Base-by-base conservation (phyloP, 2,329 filamentous ascomycete species). In the Hymenoscyphus infarciens region DNA sequence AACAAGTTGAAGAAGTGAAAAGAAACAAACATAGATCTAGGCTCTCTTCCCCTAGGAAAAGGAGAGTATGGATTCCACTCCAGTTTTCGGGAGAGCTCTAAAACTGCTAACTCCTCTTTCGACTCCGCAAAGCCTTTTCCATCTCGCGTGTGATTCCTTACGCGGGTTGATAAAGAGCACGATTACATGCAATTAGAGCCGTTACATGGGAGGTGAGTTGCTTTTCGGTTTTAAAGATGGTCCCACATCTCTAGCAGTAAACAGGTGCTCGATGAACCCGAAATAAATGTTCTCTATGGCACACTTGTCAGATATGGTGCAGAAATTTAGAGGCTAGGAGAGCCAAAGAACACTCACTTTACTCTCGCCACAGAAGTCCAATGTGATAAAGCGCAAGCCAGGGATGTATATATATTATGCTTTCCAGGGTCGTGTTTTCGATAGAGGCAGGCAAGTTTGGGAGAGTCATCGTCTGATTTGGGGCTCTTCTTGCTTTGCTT, bases 271-370 rank as follows among this genome's bases (percentile, higher is more conserved):
- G 1, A 16, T 58, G 56, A n/a, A 6, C 16, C 5, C 56, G 56
- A 13, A 49, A 58, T 19, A 58, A 1, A 58, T 58, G 56, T 31
- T 58, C 38, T 58, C 56, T 58, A 10, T 4, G 5, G 15, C 25
- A 29, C 3, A 6, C 6, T 3, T 16, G 11, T 38, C 15, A 38
- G 11, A 2, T 13, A 8, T 13, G 11, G 45, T n/a, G n/a, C n/a
- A n/a, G n/a, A n/a, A 27, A 45, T 45, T 22, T 3, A 11, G 35
- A 15, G 8, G 6, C 7, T 6, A 7, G 6, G n/a, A n/a, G 3
- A 19, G 22, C 15, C 11, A 13, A 11, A 7, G 33, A 29, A 16
- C 3, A 58, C 56, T 16, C 16, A 27, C 56, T 58, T 58, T 31
- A 58, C 15, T 31, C 56, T 49, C 8, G 56, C 27, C 3, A 45